phyloP scores from a whole-genome alignment of 2,329 filamentous ascomycete genomes.

The Trichoderma sp. region DNA sequence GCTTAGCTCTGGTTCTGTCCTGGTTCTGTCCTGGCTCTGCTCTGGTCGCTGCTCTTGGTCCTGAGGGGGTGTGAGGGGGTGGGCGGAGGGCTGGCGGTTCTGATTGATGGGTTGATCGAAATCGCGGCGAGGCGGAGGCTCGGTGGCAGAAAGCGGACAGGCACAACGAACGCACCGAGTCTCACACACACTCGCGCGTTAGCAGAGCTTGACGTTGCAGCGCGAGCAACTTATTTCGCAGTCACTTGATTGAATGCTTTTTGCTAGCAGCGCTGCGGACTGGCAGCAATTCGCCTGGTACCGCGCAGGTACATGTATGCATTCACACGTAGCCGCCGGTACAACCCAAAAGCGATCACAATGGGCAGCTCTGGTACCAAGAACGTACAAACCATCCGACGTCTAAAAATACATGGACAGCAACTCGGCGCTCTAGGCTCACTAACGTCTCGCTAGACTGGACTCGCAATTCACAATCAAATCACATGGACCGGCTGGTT shows the following conservation, averaged over 20 bases:
- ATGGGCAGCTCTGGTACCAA: background rate
- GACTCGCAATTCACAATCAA: background rate
- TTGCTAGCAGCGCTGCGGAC: background rate
- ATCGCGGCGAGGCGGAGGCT: conserved; percentile 12
- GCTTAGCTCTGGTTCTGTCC: conserved; percentile 9
- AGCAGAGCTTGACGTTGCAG: background rate
- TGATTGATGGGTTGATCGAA: background rate
- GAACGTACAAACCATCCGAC: background rate
- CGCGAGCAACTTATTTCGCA: background rate
- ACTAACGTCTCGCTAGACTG: background rate
- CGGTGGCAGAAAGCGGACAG: conserved; percentile 18
- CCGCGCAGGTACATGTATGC: background rate
- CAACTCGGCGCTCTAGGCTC: background rate
- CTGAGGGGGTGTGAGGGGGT: conserved; percentile 16
- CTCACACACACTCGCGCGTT: background rate
- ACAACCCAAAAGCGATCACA: background rate
- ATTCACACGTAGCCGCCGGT: background rate
- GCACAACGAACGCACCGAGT: conserved; percentile 2
- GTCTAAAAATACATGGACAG: background rate
- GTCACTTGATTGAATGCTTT: background rate
- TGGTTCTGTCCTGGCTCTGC: too few species aligned
- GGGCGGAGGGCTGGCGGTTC: conserved; percentile 6
- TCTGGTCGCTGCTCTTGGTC: too few species aligned
- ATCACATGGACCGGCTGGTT: background rate
- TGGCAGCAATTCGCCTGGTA: background rate